Evolutionary conservation across 2,329 filamentous ascomycete genomes (phyloP).

Genomic region (Niveomyces coronatus): DNA sequence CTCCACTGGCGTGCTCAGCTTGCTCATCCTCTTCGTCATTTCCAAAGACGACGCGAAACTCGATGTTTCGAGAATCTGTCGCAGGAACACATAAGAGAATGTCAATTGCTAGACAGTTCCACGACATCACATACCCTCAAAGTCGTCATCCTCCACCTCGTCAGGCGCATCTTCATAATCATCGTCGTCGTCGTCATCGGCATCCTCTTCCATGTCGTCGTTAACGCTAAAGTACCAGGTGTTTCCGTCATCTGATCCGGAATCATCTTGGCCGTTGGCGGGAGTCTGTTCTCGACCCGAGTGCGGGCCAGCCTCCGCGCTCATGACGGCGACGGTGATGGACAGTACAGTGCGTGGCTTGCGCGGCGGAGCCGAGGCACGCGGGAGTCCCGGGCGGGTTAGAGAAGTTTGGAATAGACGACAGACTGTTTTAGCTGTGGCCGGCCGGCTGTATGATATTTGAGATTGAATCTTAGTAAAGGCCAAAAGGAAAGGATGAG

Average conservation of each 20-base stretch:
- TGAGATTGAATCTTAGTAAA: too few relatives aligned
- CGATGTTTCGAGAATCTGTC: conserved; percentile 13
- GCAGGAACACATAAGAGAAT: conserved; percentile 3
- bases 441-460: too few relatives aligned
- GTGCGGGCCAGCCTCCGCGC: not conserved
- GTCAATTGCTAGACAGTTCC: too few relatives aligned
- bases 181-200: conserved; percentile 14
- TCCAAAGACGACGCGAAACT: conserved; percentile 16
- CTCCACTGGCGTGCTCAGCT: conserved; percentile 15
- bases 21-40: conserved; percentile 16
- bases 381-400: too few relatives aligned
- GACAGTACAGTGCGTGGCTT: too few relatives aligned
- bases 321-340: conserved; percentile 5
- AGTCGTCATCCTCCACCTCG: conserved; percentile 14
- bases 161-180: conserved; percentile 23
- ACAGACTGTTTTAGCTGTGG: too few relatives aligned
- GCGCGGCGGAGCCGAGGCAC: not conserved
- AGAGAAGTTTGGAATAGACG: too few relatives aligned
- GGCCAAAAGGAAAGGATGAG: too few relatives aligned
- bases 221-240: conserved; percentile 8
- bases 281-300: not conserved
- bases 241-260: conserved; percentile 3
- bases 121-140: conserved; percentile 13
- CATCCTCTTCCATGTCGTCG: conserved; percentile 12
- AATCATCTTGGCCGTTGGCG: not conserved